Conservation (phyloP, 2,329 filamentous ascomycete species). For the Microcyclospora pomicola region DNA sequence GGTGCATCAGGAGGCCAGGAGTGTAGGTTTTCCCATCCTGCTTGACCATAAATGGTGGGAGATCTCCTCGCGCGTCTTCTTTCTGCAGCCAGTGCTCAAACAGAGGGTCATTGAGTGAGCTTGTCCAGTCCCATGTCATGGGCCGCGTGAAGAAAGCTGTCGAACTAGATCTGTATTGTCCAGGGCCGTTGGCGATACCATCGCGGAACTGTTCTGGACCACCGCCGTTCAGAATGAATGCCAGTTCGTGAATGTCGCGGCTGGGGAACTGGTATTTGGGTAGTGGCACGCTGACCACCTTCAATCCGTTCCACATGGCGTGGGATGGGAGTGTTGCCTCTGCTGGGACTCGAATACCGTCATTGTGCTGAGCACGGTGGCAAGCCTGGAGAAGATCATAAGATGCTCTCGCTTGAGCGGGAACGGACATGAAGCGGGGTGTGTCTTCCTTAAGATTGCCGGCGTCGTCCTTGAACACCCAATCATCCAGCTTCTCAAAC, state of each 20-base stretch:
- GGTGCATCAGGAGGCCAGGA: conserved; percentile 27
- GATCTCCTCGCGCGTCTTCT: conserved; percentile 7
- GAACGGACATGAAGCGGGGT: conserved; percentile 24
- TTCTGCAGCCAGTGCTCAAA: conserved; percentile 20
- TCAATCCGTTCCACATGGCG: conserved; percentile 28
- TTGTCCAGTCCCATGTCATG: conserved; percentile 20
- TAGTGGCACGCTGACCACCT: conserved; percentile 25
- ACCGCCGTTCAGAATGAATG: conserved; percentile 20
- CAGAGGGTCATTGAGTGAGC: conserved; percentile 20
- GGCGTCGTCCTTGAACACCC: conserved; percentile 18
- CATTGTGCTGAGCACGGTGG: conserved; percentile 22
- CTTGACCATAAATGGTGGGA: conserved; percentile 18
- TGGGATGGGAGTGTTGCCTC: conserved; percentile 26
- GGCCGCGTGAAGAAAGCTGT: conserved; percentile 15
- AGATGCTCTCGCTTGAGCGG: conserved; percentile 24
- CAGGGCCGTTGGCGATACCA: conserved; percentile 6
- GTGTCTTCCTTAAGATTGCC: too few relatives aligned
- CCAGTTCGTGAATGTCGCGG: conserved; percentile 11
- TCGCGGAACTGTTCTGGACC: conserved; percentile 9
- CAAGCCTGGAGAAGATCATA: conserved; percentile 21
- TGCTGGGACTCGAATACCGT: conserved; percentile 20
- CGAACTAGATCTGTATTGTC: conserved; percentile 14
- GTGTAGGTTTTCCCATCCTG: conserved; percentile 20
- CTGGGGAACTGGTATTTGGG: conserved; percentile 21
- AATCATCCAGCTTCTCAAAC: conserved; percentile 9